Percentiles rank a stretch among this genome's conserved stretches.
These are phyloP conservation scores for Fusarium nematophilum DNA, from an alignment of 2,329 filamentous ascomycete species.

Conservation along the genomic window DNA sequence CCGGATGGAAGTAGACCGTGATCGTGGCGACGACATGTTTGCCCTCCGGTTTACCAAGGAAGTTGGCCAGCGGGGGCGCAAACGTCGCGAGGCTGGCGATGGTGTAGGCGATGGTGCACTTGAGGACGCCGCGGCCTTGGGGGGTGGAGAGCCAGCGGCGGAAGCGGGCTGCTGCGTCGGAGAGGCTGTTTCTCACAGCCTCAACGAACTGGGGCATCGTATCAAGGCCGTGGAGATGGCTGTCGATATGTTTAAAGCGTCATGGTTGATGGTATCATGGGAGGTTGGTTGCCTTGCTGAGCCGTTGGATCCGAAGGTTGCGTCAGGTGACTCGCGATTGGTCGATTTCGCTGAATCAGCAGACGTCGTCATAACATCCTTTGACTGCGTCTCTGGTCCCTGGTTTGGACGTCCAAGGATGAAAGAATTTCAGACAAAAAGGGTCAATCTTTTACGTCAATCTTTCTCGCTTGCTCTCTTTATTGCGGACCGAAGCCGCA, in stretches of 20 bases:
- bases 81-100: constrained; percentile 89
- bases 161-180: constrained; percentile 56
- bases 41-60: constrained; percentile 85
- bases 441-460: neutral
- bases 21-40: constrained; percentile 96
- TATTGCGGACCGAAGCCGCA: neutral
- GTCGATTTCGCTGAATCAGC: no score
- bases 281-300: no score
- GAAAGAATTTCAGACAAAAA: no score
- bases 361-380: no score
- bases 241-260: neutral
- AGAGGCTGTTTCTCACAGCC: constrained; percentile 39
- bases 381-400: no score
- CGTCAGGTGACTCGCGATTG: no score
- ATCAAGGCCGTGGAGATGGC: neutral
- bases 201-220: constrained; percentile 23
- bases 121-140: constrained; percentile 82
- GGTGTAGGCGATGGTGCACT: constrained; percentile 91
- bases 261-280: constrained; percentile 22
- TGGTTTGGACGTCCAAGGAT: no score
- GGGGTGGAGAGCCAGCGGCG: constrained; percentile 73
- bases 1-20: constrained; percentile 94
- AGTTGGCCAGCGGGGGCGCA: constrained; percentile 74
- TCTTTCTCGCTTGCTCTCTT: neutral
- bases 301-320: no score